Evolutionary conservation across 768 basidiomycete genomes (phyloP).

Genomic region (Gloeostereum incarnatum): DNA sequence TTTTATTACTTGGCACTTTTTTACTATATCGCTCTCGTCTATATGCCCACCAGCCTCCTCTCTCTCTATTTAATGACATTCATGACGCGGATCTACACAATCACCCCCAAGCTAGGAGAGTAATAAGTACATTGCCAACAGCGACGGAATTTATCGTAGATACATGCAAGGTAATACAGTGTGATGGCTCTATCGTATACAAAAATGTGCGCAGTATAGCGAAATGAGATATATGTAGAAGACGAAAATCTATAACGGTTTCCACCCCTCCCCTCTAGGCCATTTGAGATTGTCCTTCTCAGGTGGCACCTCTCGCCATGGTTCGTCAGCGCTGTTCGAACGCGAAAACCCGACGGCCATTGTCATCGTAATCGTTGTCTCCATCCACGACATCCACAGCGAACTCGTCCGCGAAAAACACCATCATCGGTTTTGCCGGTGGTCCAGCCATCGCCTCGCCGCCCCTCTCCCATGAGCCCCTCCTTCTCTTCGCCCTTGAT

Average conservation of each 20-base stretch:
- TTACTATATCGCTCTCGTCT: neutral
- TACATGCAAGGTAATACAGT: neutral
- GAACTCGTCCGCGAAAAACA: no score
- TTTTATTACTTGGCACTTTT: neutral
- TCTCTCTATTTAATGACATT: neutral
- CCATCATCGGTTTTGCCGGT: no score
- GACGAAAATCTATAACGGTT: conserved; percentile 18
- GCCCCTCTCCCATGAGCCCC: conserved; percentile 15
- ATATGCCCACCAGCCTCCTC: neutral
- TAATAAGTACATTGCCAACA: no score
- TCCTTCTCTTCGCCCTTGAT: conserved; percentile 27
- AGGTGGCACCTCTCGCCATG: conserved; percentile 9
- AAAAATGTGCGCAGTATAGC: neutral
- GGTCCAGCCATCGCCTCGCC: no score
- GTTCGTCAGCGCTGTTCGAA: conserved; percentile 9
- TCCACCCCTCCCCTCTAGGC: conserved; percentile 52
- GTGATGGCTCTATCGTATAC: neutral
- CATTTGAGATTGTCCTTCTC: conserved; percentile 51
- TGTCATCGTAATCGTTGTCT: conserved; percentile 13
- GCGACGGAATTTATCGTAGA: no score
- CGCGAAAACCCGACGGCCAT: conserved; percentile 10
- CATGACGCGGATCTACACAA: no score
- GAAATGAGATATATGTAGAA: no score
- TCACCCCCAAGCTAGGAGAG: no score
- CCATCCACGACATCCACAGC: no score